phyloP scores from a whole-genome alignment of 2,329 filamentous ascomycete species.

The Triangularia verruculosa region DNA sequence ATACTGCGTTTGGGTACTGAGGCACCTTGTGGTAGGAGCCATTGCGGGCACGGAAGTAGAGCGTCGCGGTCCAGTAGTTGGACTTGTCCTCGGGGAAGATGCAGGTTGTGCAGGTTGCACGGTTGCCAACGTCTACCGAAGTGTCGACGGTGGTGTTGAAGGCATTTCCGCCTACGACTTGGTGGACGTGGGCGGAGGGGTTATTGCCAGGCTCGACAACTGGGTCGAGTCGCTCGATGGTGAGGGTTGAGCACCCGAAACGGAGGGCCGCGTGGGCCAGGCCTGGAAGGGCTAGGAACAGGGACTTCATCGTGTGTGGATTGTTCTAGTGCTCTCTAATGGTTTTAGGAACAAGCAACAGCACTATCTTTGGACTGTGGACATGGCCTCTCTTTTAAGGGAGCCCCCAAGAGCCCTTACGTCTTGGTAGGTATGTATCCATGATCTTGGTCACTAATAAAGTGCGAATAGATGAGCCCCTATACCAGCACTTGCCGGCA shows the following conservation, averaged over 20 bases:
- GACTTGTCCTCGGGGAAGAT: conserved; percentile 28
- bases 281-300: conserved; percentile 1
- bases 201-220: conserved; percentile 24
- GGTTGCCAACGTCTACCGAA: conserved; percentile 23
- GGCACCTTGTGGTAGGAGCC: conserved; percentile 29
- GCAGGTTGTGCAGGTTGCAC: conserved; percentile 30
- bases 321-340: neutral
- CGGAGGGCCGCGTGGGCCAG: conserved; percentile 28
- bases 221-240: conserved; percentile 29
- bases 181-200: conserved; percentile 28
- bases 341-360: neutral
- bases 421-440: no score
- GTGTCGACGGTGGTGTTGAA: conserved; percentile 27
- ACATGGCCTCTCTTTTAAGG: neutral
- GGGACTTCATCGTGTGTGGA: conserved; percentile 21
- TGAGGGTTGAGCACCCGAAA: conserved; percentile 31
- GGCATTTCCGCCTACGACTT: conserved; percentile 29
- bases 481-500: neutral
- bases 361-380: neutral
- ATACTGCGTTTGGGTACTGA: conserved; percentile 23
- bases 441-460: neutral
- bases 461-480: neutral
- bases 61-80: conserved; percentile 31
- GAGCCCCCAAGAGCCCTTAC: no score
- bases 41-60: conserved; percentile 31